Conservation (phyloP, 768 basidiomycete species). For the Ramaria sp. region DNA sequence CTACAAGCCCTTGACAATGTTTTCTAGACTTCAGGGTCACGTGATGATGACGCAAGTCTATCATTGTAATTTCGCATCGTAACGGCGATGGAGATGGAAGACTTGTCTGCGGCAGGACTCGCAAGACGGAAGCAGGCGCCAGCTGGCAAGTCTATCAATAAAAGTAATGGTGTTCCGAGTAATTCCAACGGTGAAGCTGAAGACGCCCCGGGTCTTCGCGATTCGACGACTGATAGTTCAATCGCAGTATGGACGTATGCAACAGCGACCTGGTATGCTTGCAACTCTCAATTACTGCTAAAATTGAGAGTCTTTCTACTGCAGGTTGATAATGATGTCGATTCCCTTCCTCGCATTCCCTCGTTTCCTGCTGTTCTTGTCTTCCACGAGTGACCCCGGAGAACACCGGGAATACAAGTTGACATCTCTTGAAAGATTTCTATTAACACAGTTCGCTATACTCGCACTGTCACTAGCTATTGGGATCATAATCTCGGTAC, state of each 20-base stretch:
- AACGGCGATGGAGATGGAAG: not conserved
- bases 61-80: not conserved
- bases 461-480: conserved; percentile 43
- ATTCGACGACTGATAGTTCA: not conserved
- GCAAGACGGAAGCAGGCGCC: not conserved
- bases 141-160: too few relatives aligned
- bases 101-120: not conserved
- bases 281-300: not conserved
- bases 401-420: conserved; percentile 29
- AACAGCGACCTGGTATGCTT: not conserved
- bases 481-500: conserved; percentile 32
- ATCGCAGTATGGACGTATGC: not conserved
- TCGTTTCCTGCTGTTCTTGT: conserved; percentile 55
- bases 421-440: conserved; percentile 59
- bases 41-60: not conserved
- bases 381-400: conserved; percentile 27
- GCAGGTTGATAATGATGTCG: not conserved
- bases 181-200: not conserved
- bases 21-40: not conserved
- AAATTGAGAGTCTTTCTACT: not conserved
- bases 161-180: not conserved
- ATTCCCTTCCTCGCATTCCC: conserved; percentile 29
- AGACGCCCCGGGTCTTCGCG: not conserved
- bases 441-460: conserved; percentile 57
- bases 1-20: not conserved